Evolutionary conservation across 495 filamentous ascomycete genomes (phyloP).

Genomic region (Staphylotrichum tortipilum): DNA sequence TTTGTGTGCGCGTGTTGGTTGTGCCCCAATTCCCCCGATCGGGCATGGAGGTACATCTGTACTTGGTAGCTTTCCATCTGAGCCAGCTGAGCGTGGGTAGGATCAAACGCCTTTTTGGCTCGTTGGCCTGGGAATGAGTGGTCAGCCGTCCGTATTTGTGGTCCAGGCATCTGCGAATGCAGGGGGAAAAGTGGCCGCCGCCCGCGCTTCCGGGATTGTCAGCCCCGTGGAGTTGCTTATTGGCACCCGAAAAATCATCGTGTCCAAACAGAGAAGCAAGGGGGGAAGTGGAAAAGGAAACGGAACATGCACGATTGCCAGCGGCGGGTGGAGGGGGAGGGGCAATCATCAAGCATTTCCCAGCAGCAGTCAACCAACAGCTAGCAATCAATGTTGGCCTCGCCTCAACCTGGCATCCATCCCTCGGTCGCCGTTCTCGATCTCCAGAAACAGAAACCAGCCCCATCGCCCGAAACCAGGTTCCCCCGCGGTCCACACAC

Average conservation of each 20-base stretch:
- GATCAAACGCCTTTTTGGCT: neutral
- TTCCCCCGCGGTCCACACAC: too few relatives aligned
- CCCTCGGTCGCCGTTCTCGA: neutral
- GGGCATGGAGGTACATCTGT: too few relatives aligned
- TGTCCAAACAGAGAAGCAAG: constrained; percentile 1
- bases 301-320: neutral
- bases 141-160: neutral
- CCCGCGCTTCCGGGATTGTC: neutral
- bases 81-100: constrained; percentile 5
- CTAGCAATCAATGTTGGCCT: neutral
- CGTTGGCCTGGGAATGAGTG: neutral
- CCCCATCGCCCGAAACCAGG: too few relatives aligned
- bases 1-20: constrained; percentile 3
- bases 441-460: neutral
- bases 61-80: too few relatives aligned
- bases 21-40: constrained; percentile 1
- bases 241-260: constrained; percentile 12
- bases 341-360: constrained; percentile 10
- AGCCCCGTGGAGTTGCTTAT: constrained; percentile 1
- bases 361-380: too few relatives aligned
- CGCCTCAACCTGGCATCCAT: neutral
- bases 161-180: neutral
- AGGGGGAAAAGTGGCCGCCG: constrained; percentile 1
- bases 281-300: too few relatives aligned
- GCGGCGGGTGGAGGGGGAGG: constrained; percentile 10